A percentile compares a stretch with the other conserved stretches of the same genome.
These are phyloP conservation scores for Ascocoryne sarcoides DNA, from an alignment of 2,329 filamentous ascomycete genomes.

Conservation along the genomic window DNA sequence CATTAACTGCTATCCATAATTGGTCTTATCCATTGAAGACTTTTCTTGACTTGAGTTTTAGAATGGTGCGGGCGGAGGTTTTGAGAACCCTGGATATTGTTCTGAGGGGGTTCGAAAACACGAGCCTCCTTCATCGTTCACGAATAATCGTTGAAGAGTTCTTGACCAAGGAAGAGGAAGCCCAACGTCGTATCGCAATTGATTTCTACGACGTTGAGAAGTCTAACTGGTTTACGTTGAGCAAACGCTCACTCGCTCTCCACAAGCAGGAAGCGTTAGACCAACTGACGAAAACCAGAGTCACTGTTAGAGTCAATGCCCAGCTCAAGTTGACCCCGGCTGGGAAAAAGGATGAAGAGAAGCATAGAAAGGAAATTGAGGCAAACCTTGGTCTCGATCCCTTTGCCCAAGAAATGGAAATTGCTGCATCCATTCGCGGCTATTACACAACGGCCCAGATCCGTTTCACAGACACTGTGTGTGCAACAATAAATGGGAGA, in stretches of 20 bases:
- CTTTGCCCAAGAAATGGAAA: slow-evolving; percentile 50
- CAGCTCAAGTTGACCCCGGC: not conserved
- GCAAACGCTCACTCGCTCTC: slow-evolving; percentile 33
- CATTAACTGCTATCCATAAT: slow-evolving; percentile 40
- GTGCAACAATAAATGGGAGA: slow-evolving; percentile 4
- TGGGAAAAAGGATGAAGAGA: not conserved
- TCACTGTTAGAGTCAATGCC: slow-evolving; percentile 31
- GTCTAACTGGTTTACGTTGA: slow-evolving; percentile 11
- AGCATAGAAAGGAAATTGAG: slow-evolving; percentile 1
- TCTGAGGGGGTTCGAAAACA: slow-evolving; percentile 10
- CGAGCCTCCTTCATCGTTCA: slow-evolving; percentile 8
- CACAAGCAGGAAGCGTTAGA: slow-evolving; percentile 40
- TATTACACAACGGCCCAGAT: slow-evolving; percentile 62
- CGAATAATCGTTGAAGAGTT: slow-evolving; percentile 7
- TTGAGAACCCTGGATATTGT: slow-evolving; percentile 12
- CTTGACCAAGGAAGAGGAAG: slow-evolving; percentile 3
- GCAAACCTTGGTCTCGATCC: slow-evolving; percentile 44
- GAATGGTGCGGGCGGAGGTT: slow-evolving; percentile 35
- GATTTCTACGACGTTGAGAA: slow-evolving; percentile 11
- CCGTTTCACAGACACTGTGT: slow-evolving; percentile 49
- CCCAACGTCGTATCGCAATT: slow-evolving; percentile 2
- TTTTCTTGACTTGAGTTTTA: slow-evolving; percentile 36
- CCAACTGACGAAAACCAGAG: slow-evolving; percentile 41
- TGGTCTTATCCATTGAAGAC: slow-evolving; percentile 47
- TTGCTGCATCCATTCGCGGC: slow-evolving; percentile 53